Conservation (phyloP, 371 early-diverging fungal species). For the Conidiobolus incongruus region DNA sequence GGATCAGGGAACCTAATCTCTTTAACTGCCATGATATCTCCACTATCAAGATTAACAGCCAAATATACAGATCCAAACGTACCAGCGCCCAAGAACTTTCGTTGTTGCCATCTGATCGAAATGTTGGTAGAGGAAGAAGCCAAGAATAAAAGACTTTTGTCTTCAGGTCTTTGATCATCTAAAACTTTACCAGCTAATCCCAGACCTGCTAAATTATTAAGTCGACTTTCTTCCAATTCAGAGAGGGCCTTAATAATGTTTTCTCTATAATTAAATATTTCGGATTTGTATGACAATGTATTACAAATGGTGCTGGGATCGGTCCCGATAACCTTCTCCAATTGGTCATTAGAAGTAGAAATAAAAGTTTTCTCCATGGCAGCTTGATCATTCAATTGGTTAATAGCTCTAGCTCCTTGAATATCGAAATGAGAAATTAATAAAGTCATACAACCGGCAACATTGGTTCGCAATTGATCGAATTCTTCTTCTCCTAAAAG, state of each 20-base stretch:
- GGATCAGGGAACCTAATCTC: conserved; percentile 76
- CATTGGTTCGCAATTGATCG: conserved; percentile 33
- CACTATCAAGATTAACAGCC: conserved; percentile 62
- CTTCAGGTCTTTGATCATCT: conserved; percentile 52
- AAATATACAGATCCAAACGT: conserved; percentile 69
- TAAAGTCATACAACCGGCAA: conserved; percentile 56
- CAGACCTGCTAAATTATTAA: conserved; percentile 22
- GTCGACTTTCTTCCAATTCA: conserved; percentile 21
- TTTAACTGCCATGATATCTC: conserved; percentile 82
- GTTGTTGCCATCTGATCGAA: conserved; percentile 69
- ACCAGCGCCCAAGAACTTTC: conserved; percentile 70
- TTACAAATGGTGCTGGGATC: too few species aligned
- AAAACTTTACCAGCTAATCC: conserved; percentile 51
- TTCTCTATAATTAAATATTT: conserved; percentile 6
- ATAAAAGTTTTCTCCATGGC: conserved; percentile 6
- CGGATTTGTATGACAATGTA: too few species aligned
- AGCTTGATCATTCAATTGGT: conserved; percentile 3
- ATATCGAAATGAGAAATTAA: conserved; percentile 64
- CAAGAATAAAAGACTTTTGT: conserved; percentile 46
- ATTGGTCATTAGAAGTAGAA: conserved; percentile 11
- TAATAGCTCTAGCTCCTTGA: conserved; percentile 28
- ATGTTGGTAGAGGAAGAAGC: conserved; percentile 51
- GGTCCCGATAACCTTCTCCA: conserved; percentile 10
- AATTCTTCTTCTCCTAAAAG: conserved; percentile 44
- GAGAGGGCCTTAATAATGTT: conserved; percentile 25